Base-by-base conservation (phyloP, 495 filamentous ascomycete species). In the Chaetomium cochliodes region DNA sequence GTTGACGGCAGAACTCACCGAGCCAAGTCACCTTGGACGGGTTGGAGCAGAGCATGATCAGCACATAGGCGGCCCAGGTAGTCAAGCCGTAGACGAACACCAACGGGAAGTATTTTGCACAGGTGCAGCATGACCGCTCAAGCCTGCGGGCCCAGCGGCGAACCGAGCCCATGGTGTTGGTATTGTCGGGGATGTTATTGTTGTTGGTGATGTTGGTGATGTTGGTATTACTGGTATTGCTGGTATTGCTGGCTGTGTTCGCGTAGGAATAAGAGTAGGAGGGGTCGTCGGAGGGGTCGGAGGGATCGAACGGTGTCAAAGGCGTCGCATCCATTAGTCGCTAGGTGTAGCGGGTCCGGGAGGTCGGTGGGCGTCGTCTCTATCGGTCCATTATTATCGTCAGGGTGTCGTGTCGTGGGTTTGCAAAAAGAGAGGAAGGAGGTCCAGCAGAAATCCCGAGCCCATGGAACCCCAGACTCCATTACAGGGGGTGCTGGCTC, bases 31-130 rank as follows among this genome's bases (percentile, higher is more conserved):
- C 84, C 64, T 81, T 81, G n/a, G 80, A 74, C 11, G 80, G 76
- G 55, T 76, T 78, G 33, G 89, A 80, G 39, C 92, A 89, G 46
- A 96, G 89, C 64, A 82, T 88, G 42, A 89, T 84, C 70, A 93
- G 86, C 22, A 96, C 93, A 80, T 89, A 98, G 41, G 89, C 85
- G 2, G 92, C 92, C 94, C 94, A 98, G 6, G 86, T 89, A 7
- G 90, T 96, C 59, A 96, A 70, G 44, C 90, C 84, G 70, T 97
- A 97, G 63, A 98, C 90, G 75, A 98, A 96, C 46, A 78, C 78
- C 2, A 98, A 82, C 12, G 94, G 94, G 67, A 97, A 92, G 74
- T 92, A 96, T n/a, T 86, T 88, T 41, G 88, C 81, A 18, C 84
- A 83, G 15, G 81, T 79, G 74, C 94, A 97, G 78, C 91, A 97